A percentile compares a stretch with the other conserved stretches of the same genome.
These are phyloP conservation scores for Ceratocystis destructans DNA, from an alignment of 2,329 filamentous ascomycete species.

Conservation along the genomic window DNA sequence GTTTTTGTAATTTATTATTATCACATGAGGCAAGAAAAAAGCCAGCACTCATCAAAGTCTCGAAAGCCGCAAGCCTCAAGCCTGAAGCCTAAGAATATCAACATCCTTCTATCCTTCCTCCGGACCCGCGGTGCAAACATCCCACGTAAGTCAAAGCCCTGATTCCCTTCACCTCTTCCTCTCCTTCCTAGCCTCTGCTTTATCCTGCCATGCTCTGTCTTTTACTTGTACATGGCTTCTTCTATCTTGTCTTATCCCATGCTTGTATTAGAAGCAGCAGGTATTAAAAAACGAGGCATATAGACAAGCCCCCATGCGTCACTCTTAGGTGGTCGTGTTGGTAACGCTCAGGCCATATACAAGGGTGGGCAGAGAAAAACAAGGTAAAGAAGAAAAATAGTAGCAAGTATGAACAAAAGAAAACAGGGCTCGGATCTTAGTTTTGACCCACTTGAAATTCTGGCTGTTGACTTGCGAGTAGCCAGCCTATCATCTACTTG, in stretches of 20 bases:
- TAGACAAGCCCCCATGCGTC: constrained; percentile 1
- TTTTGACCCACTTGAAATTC: neutral
- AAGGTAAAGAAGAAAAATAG: neutral
- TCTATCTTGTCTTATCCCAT: neutral
- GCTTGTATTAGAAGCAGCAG: neutral
- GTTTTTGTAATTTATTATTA: too few species aligned
- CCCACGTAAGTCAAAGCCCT: neutral
- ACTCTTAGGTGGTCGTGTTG: neutral
- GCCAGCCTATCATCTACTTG: neutral
- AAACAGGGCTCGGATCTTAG: neutral
- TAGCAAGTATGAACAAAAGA: too few species aligned
- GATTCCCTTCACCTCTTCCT: neutral
- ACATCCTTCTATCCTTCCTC: neutral
- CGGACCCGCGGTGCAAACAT: neutral
- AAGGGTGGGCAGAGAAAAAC: neutral
- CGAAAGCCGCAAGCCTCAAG: neutral
- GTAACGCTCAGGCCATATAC: constrained; percentile 1
- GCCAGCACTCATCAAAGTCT: too few species aligned
- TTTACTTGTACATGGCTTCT: neutral
- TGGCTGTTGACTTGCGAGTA: neutral
- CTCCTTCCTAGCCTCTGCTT: neutral
- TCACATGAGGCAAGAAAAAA: too few species aligned
- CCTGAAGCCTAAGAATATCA: neutral
- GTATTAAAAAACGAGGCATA: neutral
- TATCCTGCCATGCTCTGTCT: neutral